Evolutionary conservation across 257 asterid genomes (phyloP).

Genomic region (Plectranthus barbatus): DNA sequence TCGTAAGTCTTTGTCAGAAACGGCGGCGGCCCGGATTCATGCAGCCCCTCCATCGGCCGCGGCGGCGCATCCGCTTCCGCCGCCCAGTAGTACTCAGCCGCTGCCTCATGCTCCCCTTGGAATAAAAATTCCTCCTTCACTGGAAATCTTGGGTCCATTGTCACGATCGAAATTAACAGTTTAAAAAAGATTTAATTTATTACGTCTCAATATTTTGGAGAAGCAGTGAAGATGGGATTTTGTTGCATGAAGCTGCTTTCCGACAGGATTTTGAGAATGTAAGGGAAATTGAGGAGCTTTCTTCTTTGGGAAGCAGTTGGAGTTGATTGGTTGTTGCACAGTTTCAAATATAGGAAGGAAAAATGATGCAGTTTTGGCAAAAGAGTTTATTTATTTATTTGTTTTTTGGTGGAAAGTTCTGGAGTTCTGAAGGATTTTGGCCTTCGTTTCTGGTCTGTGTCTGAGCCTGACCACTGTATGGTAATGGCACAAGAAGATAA

Average conservation of each 20-base stretch:
- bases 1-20: conserved; percentile 64
- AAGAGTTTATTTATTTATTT: background rate
- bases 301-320: conserved; percentile 14
- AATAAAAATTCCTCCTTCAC: conserved; percentile 46
- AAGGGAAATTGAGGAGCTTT: background rate
- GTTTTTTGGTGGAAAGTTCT: conserved; percentile 35
- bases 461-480: no score
- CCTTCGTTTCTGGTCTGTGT: no score
- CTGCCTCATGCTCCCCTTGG: conserved; percentile 14
- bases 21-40: conserved; percentile 65
- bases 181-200: background rate
- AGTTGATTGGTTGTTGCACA: conserved; percentile 1
- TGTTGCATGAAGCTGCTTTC: background rate
- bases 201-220: no score
- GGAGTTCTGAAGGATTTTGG: conserved; percentile 15
- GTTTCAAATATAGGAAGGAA: background rate
- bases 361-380: background rate
- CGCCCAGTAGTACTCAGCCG: background rate
- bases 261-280: background rate
- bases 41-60: conserved; percentile 58
- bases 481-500: no score
- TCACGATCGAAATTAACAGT: no score
- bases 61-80: conserved; percentile 17
- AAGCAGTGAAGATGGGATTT: no score
- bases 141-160: conserved; percentile 27